phyloP scores from a whole-genome alignment of 2,329 filamentous ascomycete species.

The Ophiosphaerella korrae region DNA sequence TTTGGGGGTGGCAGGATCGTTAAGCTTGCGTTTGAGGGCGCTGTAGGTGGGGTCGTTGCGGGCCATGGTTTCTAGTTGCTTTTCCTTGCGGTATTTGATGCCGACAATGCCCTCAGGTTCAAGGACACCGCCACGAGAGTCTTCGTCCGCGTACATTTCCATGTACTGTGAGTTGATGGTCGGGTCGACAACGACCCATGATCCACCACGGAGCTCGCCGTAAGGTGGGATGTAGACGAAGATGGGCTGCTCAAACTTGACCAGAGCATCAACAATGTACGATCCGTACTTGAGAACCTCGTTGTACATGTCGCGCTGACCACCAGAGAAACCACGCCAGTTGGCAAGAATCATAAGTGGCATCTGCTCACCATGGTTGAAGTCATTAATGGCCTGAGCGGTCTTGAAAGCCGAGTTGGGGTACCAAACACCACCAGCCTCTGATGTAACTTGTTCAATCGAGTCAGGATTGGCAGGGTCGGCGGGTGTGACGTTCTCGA shows the following conservation, averaged over 20 bases:
- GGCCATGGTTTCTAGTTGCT: conserved; percentile 96
- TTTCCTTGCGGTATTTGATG: conserved; percentile 98
- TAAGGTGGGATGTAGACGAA: conserved; percentile 98
- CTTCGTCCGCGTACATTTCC: conserved; percentile 99
- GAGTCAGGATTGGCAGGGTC: conserved; percentile 98
- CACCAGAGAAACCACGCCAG: conserved; percentile 99
- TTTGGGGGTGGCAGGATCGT: conserved; percentile 68
- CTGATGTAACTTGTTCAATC: conserved; percentile 90
- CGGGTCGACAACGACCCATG: conserved; percentile 98
- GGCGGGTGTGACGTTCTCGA: conserved; percentile 95
- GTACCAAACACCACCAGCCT: conserved; percentile 99
- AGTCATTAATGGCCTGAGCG: conserved; percentile 96
- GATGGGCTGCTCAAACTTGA: conserved; percentile 98
- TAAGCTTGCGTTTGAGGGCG: conserved; percentile 78
- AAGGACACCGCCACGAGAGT: conserved; percentile 93
- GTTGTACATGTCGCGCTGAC: conserved; percentile 99
- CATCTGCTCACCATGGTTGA: conserved; percentile 98
- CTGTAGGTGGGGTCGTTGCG: conserved; percentile 86
- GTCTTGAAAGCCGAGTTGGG: conserved; percentile 99
- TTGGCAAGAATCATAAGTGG: conserved; percentile 99
- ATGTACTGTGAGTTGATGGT: conserved; percentile 96
- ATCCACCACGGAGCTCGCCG: conserved; percentile 96
- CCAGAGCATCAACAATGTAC: conserved; percentile 96
- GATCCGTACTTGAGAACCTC: conserved; percentile 99
- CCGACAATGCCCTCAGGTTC: conserved; percentile 98